A percentile compares a stretch with the other conserved stretches of the same genome.
Conservation (phyloP, 345 rosid genomes). For the Anastatica hierochuntica region DNA sequence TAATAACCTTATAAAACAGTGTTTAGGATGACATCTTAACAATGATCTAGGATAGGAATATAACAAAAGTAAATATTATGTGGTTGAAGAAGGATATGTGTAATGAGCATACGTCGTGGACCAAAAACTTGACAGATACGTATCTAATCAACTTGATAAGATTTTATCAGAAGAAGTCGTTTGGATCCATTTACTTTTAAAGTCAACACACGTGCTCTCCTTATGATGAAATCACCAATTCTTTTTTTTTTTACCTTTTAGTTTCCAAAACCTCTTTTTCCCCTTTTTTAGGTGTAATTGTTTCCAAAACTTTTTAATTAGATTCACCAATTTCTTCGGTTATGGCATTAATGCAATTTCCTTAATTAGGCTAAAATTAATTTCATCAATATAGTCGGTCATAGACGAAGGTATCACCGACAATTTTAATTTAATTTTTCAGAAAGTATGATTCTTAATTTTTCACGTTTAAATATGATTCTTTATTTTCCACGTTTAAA, state of each 20-base stretch:
- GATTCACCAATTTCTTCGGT: slow-evolving; percentile 12
- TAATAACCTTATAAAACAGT: too few species aligned
- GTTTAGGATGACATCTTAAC: too few species aligned
- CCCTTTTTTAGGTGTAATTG: too few species aligned
- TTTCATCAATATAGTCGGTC: too few species aligned
- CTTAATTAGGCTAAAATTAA: neutral
- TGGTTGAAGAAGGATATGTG: slow-evolving; percentile 6
- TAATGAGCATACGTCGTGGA: neutral
- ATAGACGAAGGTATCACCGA: too few species aligned
- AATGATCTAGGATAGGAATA: neutral
- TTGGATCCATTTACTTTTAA: slow-evolving; percentile 11
- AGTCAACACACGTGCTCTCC: slow-evolving; percentile 17
- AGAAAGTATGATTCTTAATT: too few species aligned
- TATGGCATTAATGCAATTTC: neutral
- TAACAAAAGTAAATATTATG: neutral
- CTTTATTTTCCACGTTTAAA: too few species aligned
- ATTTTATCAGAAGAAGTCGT: slow-evolving; percentile 7
- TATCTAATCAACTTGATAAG: neutral
- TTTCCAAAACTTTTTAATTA: neutral
- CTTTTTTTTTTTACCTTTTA: neutral
- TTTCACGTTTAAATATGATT: too few species aligned
- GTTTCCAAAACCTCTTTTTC: too few species aligned
- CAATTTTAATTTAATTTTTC: too few species aligned
- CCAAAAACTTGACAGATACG: neutral
- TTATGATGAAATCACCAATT: slow-evolving; percentile 8